Conservation (phyloP, 2,329 filamentous ascomycete species). For the Metarhizium rileyi region DNA sequence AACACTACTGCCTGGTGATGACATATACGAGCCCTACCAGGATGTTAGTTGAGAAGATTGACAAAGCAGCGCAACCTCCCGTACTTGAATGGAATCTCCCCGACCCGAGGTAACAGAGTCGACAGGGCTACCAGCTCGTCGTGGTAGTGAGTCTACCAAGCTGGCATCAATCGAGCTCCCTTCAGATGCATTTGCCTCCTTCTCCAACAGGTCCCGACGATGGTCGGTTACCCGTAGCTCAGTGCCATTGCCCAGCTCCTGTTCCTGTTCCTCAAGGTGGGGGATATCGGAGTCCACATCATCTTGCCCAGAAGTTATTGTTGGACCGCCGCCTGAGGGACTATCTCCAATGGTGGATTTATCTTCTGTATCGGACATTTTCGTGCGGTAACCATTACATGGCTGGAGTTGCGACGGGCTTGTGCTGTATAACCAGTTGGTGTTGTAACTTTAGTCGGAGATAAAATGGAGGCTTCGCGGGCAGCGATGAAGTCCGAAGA, state of each 20-base stretch:
- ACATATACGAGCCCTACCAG: conserved; percentile 48
- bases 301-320: conserved; percentile 14
- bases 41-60: conserved; percentile 16
- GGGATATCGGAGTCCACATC: conserved; percentile 12
- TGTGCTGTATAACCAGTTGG: not conserved
- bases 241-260: not conserved
- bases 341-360: conserved; percentile 29
- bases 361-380: conserved; percentile 41
- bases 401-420: conserved; percentile 3
- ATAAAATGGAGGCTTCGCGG: not conserved
- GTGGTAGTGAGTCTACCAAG: conserved; percentile 38
- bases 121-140: conserved; percentile 54
- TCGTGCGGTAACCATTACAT: conserved; percentile 31
- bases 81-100: conserved; percentile 72
- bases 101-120: conserved; percentile 63
- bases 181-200: conserved; percentile 37
- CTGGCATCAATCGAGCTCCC: conserved; percentile 40
- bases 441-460: no score
- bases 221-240: conserved; percentile 17
- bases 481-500: not conserved
- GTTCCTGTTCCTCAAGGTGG: conserved; percentile 4
- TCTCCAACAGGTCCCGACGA: conserved; percentile 33
- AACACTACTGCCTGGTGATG: conserved; percentile 64
- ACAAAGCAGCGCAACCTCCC: conserved; percentile 12
- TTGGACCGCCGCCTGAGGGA: conserved; percentile 33